Evolutionary conservation across 768 basidiomycete genomes (phyloP).

Genomic region (Gloeopeniophorella convolvens): DNA sequence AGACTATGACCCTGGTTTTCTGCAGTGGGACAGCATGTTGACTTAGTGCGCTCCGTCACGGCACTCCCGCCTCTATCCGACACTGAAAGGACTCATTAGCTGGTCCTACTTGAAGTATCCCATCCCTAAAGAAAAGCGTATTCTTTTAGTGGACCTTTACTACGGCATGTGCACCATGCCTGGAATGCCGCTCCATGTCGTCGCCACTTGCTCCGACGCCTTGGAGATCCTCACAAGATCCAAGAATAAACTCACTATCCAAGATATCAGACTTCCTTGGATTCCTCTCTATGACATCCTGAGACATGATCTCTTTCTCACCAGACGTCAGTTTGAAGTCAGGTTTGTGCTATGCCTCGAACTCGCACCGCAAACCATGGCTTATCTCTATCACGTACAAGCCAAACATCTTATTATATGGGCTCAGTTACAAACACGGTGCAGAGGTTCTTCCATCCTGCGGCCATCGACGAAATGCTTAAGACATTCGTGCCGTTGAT

Average conservation of each 20-base stretch:
- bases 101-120: constrained; percentile 85
- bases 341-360: constrained; percentile 40
- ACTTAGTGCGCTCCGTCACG: constrained; percentile 46
- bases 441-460: constrained; percentile 84
- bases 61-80: constrained; percentile 11
- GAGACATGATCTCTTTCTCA: constrained; percentile 69
- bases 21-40: constrained; percentile 77
- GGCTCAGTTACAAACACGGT: constrained; percentile 60
- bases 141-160: constrained; percentile 69
- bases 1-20: constrained; percentile 75
- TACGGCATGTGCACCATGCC: constrained; percentile 72
- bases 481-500: constrained; percentile 75
- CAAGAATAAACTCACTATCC: constrained; percentile 66
- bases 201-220: constrained; percentile 60
- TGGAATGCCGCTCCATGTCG: constrained; percentile 63
- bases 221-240: constrained; percentile 55
- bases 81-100: constrained; percentile 33
- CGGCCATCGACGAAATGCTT: constrained; percentile 83
- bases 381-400: constrained; percentile 24
- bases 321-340: constrained; percentile 69
- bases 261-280: constrained; percentile 81
- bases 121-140: constrained; percentile 72
- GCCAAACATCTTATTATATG: constrained; percentile 74
- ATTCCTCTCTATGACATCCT: constrained; percentile 68
- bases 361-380: not conserved